Percentiles rank a stretch among this genome's conserved stretches.
phyloP scores from a whole-genome alignment of 176 grass and related monocot species.

The Chrysopogon serrulatus region DNA sequence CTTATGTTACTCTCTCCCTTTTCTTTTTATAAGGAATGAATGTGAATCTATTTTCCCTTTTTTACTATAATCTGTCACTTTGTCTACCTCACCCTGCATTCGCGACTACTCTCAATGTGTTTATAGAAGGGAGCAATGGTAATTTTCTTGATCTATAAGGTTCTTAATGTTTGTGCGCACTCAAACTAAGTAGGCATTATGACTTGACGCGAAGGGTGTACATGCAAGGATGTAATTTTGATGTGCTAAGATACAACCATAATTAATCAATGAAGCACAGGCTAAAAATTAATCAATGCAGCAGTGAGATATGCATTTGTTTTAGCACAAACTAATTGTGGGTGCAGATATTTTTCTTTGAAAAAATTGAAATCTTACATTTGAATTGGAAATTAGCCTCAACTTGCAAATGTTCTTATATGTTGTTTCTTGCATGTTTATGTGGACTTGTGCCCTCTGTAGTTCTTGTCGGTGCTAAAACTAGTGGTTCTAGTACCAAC shows the following conservation, averaged over 20 bases:
- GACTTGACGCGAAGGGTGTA: background rate
- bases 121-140: too few species aligned
- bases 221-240: slow-evolving; percentile 1
- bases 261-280: background rate
- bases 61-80: background rate
- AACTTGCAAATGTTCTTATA: background rate
- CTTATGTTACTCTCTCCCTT: background rate
- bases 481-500: too few species aligned
- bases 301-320: background rate
- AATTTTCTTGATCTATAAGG: background rate
- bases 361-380: background rate
- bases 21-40: background rate
- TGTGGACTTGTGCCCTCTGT: background rate
- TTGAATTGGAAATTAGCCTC: background rate
- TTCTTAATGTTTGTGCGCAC: background rate
- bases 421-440: background rate
- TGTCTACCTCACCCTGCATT: background rate
- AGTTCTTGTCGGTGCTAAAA: too few species aligned
- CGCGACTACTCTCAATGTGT: background rate
- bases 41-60: background rate
- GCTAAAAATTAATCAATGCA: background rate
- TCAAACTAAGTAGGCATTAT: background rate
- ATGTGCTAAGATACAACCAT: background rate
- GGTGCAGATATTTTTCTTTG: background rate
- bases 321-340: background rate